Base-by-base conservation (phyloP, 2,329 filamentous ascomycete species). In the Aureobasidium sp. region DNA sequence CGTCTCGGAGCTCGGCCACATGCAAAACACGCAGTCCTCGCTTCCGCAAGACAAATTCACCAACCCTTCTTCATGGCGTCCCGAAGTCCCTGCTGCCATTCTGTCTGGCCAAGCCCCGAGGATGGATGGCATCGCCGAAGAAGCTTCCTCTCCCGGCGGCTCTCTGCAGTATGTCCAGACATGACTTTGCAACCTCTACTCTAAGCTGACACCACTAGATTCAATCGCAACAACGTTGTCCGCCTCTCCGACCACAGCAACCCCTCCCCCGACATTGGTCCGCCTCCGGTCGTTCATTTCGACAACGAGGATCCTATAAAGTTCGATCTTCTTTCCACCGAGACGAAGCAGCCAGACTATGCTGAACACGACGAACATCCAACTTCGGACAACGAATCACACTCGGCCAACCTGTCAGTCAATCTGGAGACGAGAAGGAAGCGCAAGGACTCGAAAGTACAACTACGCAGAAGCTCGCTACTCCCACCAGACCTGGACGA, bases 201-300 rank as follows among this genome's bases (percentile, higher is more conserved):
- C 33, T 62, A 38, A 65, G 49, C 72, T 76, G 67, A 78, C 71
- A 42, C 10, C 5, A 10, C 35, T 59, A 86, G 84, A 64, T 78
- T 78, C 23, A 82, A 85, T 8, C 82, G 89, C 66, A 84, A 88
- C 40, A 73, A 69, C 25, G 68, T 71, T 4, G 69, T 76, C 3
- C 65, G 71, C 49, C 63, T 84, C 37, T 85, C 79, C n/a, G 75
- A 85, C 37, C 72, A 75, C 5, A 74, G 74, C 35, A 78, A 77
- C 46, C 82, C 86, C 42, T 89, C 87, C 2, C 86, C 87, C 6
- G 86, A 90, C 60, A 78, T 90, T 46, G 87, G 86, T 9, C 78
- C 80, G 1, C 80, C 80, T 29, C 80, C 81, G 1, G 71, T 81
- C 10, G 78, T 77, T 7, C 78, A 78, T 60, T 81, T 82, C 61